These are phyloP conservation scores for Nicotiana tabacum DNA, from an alignment of 257 asterid genomes.

Conservation along the genomic window DNA sequence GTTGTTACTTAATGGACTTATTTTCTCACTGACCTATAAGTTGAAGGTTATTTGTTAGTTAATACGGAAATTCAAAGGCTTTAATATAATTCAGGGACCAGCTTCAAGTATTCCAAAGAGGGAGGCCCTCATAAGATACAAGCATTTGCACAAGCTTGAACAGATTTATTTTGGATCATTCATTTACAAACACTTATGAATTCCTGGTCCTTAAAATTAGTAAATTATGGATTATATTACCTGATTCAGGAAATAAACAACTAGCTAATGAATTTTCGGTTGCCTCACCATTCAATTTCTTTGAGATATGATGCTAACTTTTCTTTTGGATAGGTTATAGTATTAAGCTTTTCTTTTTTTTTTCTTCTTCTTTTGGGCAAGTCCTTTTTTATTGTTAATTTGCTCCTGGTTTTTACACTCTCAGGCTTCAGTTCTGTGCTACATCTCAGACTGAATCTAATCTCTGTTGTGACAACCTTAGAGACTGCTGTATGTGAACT, in stretches of 20 bases:
- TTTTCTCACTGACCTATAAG: too few species aligned
- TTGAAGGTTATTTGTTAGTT: background rate
- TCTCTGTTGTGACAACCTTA: too few species aligned
- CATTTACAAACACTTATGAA: background rate
- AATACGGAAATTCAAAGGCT: background rate
- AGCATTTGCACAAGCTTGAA: background rate
- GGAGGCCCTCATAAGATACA: background rate
- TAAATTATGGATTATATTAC: background rate
- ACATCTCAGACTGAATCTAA: too few species aligned
- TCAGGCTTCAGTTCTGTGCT: too few species aligned
- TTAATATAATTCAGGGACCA: background rate
- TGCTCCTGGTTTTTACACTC: too few species aligned
- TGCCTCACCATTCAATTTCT: background rate
- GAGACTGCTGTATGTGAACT: background rate
- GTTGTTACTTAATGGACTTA: too few species aligned
- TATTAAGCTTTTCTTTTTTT: background rate
- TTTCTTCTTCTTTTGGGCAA: background rate
- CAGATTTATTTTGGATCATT: background rate
- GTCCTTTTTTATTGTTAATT: background rate
- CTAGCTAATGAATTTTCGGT: background rate
- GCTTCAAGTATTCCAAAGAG: background rate
- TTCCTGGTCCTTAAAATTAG: background rate
- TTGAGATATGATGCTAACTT: background rate
- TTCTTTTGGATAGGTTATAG: background rate
- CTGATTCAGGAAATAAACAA: background rate